Percentiles rank a stretch among this genome's conserved stretches.
These are phyloP conservation scores for Xenosphaeropsis pyriputrescens DNA, from an alignment of 2,329 filamentous ascomycete genomes.

Conservation along the genomic window DNA sequence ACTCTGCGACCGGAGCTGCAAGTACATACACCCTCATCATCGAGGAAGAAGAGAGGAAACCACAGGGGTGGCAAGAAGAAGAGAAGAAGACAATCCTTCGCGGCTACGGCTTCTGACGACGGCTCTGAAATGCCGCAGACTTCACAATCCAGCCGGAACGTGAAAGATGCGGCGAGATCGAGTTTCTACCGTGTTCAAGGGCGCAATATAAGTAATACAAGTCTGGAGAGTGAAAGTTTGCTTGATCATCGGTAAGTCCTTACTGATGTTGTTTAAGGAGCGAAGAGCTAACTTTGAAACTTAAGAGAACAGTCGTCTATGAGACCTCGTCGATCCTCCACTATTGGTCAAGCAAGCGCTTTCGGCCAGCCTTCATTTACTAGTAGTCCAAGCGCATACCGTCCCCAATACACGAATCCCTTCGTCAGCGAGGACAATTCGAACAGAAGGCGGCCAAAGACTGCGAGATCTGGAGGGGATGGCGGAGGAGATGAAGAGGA, in stretches of 20 bases:
- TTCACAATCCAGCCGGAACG: constrained; percentile 9
- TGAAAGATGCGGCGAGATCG: constrained; percentile 12
- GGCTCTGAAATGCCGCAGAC: constrained; percentile 18
- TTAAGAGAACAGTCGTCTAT: constrained; percentile 28
- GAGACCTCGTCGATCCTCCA: constrained; percentile 47
- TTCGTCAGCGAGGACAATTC: constrained; percentile 12
- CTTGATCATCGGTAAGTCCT: constrained; percentile 63
- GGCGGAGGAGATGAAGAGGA: constrained; percentile 36
- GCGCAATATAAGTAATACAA: constrained; percentile 62
- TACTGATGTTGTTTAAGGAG: no score
- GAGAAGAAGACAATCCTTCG: constrained; percentile 64
- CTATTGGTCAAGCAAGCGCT: constrained; percentile 20
- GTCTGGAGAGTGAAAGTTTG: constrained; percentile 76
- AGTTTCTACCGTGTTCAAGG: constrained; percentile 34
- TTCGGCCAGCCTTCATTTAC: constrained; percentile 20
- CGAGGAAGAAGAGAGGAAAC: constrained; percentile 47
- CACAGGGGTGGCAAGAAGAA: constrained; percentile 70
- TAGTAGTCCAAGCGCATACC: constrained; percentile 16
- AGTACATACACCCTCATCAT: constrained; percentile 1
- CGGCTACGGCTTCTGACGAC: constrained; percentile 48
- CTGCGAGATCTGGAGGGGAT: constrained; percentile 20
- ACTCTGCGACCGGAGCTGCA: constrained; percentile 7
- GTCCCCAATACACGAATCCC: constrained; percentile 17
- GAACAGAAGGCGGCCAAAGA: constrained; percentile 9
- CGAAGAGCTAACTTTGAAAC: no score